A percentile compares a stretch with the other conserved stretches of the same genome.
These are phyloP conservation scores for Gossypium thurberi DNA, from an alignment of 345 rosid species.

Conservation along the genomic window DNA sequence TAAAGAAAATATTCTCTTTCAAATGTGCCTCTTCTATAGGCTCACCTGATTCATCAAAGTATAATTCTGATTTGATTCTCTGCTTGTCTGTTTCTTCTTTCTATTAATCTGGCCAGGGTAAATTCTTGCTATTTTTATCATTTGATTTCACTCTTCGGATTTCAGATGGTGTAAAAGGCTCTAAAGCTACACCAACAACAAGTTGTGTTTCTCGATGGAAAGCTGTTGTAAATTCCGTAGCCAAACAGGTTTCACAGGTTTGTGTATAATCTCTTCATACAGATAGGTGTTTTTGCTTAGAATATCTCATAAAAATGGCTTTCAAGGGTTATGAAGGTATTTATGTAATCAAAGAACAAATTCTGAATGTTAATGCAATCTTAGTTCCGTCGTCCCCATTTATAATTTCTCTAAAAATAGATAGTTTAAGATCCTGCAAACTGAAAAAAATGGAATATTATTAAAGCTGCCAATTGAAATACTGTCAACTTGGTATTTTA, in stretches of 20 bases:
- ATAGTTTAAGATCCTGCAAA: background rate
- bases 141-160: conserved; percentile 14
- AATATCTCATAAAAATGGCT: background rate
- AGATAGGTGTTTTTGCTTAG: background rate
- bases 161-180: conserved; percentile 34
- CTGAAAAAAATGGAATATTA: background rate
- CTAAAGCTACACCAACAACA: conserved; percentile 25
- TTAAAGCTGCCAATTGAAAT: background rate
- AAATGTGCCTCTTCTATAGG: background rate
- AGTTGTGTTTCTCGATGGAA: conserved; percentile 47
- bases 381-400: background rate
- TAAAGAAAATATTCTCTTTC: background rate
- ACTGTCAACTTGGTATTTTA: background rate
- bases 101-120: background rate
- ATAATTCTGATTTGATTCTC: background rate
- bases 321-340: background rate
- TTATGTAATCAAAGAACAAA: background rate
- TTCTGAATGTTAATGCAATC: background rate
- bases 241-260: conserved; percentile 77
- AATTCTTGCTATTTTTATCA: background rate
- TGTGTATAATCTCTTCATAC: conserved; percentile 12
- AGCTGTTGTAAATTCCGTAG: conserved; percentile 46
- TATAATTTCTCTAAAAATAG: background rate
- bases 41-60: background rate
- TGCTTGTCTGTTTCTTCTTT: background rate